Evolutionary conservation across 1,139 yeast species (phyloP).

Genomic region (Yamadazyma triangularis): DNA sequence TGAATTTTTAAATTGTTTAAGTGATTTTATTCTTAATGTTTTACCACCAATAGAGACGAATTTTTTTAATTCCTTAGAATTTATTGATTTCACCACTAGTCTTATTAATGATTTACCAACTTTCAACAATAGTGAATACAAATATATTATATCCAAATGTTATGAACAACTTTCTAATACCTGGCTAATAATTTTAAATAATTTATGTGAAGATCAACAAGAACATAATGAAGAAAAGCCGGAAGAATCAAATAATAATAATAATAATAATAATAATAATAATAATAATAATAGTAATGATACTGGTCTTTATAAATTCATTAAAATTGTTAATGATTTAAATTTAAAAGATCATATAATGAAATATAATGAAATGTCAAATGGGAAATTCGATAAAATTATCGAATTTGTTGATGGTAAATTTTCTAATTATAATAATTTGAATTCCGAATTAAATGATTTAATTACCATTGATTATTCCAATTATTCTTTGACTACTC

Average conservation of each 20-base stretch:
- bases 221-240: background rate
- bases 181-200: constrained; percentile 62
- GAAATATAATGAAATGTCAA: constrained; percentile 55
- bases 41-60: constrained; percentile 73
- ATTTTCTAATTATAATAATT: constrained; percentile 7
- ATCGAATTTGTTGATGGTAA: constrained; percentile 35
- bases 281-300: constrained; percentile 9
- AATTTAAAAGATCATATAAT: constrained; percentile 44
- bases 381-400: constrained; percentile 46
- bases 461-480: constrained; percentile 46
- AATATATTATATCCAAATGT: constrained; percentile 67
- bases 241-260: constrained; percentile 7
- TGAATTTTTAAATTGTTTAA: constrained; percentile 72
- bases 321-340: constrained; percentile 30
- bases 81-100: constrained; percentile 63
- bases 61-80: constrained; percentile 54
- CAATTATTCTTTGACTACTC: constrained; percentile 29
- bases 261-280: constrained; percentile 6
- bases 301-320: constrained; percentile 24
- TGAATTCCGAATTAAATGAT: constrained; percentile 27
- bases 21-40: constrained; percentile 75
- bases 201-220: constrained; percentile 15
- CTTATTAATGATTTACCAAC: constrained; percentile 67
- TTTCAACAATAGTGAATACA: constrained; percentile 67
- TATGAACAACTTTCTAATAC: constrained; percentile 77